A percentile compares a stretch with the other conserved stretches of the same genome.
Evolutionary conservation across 1,284 basidiomycete species (phyloP).

Genomic region (Anthracocystis walkeri): DNA sequence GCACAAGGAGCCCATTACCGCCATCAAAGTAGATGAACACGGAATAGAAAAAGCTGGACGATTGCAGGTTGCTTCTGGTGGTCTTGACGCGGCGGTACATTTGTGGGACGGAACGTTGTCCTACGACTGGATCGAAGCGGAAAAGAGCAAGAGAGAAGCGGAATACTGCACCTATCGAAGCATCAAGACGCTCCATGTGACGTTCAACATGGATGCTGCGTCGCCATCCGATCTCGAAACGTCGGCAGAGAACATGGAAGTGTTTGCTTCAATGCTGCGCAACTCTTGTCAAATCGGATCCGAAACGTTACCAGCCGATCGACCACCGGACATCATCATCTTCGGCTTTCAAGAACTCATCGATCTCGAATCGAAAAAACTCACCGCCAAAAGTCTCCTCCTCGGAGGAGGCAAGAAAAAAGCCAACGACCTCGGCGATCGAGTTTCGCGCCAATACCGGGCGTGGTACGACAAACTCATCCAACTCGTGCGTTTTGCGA

Average conservation of each 20-base stretch:
- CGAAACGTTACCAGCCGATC: conserved; percentile 22
- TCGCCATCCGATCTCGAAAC: conserved; percentile 78
- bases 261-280: conserved; percentile 53
- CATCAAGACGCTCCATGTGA: conserved; percentile 83
- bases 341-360: conserved; percentile 97
- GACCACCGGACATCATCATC: conserved; percentile 84
- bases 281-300: conserved; percentile 43
- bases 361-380: conserved; percentile 88
- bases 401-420: conserved; percentile 61
- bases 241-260: conserved; percentile 58
- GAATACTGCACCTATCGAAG: conserved; percentile 84
- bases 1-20: conserved; percentile 79
- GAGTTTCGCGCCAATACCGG: conserved; percentile 51
- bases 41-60: conserved; percentile 60
- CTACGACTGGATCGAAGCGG: conserved; percentile 86
- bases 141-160: conserved; percentile 79
- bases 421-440: conserved; percentile 55
- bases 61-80: conserved; percentile 81
- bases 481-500: conserved; percentile 55
- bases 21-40: conserved; percentile 75
- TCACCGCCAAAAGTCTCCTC: conserved; percentile 76
- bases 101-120: conserved; percentile 92
- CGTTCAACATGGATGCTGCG: conserved; percentile 93
- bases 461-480: conserved; percentile 63
- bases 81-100: conserved; percentile 79